Conservation (phyloP, 345 rosid genomes). For the Pelargonium nanum region DNA sequence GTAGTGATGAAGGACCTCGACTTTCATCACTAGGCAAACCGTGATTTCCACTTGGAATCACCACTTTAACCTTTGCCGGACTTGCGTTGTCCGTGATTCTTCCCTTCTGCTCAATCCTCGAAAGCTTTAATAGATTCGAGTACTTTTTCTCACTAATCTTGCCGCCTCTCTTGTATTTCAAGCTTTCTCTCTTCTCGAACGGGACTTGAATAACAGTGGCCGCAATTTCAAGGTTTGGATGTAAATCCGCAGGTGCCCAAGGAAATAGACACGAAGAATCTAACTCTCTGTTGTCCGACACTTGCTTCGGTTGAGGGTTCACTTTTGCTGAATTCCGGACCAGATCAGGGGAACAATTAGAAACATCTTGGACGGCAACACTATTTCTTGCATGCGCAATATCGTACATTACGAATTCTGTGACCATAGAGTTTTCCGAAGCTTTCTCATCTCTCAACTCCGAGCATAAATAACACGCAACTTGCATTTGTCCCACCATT, state of each 20-base stretch:
- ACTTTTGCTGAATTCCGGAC: conserved; percentile 24
- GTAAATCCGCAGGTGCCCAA: conserved; percentile 29
- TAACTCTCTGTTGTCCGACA: conserved; percentile 18
- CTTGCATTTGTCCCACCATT: conserved; percentile 82
- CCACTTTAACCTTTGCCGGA: conserved; percentile 41
- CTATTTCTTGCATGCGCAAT: conserved; percentile 39
- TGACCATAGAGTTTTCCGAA: conserved; percentile 42
- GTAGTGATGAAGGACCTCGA: conserved; percentile 61
- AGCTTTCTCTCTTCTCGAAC: conserved; percentile 62
- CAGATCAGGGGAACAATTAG: conserved; percentile 9
- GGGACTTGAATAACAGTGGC: conserved; percentile 59
- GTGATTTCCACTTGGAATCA: conserved; percentile 75
- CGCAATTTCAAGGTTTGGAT: conserved; percentile 64
- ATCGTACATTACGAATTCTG: conserved; percentile 74
- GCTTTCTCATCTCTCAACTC: conserved; percentile 34
- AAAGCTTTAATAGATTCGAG: conserved; percentile 27
- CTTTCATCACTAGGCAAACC: conserved; percentile 51
- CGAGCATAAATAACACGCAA: conserved; percentile 50
- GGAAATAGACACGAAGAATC: conserved; percentile 34
- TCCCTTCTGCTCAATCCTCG: conserved; percentile 25
- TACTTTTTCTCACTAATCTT: conserved; percentile 17
- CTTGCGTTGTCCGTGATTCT: conserved; percentile 16
- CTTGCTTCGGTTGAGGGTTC: conserved; percentile 27
- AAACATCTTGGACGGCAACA: conserved; percentile 7
- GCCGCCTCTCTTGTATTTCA: conserved; percentile 37